Base-by-base conservation (phyloP, 2,329 filamentous ascomycete species). In the Tolypocladium album region DNA sequence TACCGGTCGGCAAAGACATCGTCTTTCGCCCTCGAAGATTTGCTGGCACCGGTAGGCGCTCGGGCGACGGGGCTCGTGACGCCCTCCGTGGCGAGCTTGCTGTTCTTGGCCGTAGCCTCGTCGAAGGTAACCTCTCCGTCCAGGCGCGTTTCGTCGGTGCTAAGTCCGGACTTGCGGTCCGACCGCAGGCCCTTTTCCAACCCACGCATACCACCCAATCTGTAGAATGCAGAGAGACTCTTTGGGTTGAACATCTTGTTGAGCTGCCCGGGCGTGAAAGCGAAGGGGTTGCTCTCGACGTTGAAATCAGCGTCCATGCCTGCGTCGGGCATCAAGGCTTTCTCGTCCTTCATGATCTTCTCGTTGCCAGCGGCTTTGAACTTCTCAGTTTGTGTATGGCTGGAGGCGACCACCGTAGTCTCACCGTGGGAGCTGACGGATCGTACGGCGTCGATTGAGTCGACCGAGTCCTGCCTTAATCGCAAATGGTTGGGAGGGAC, bases 201-300 rank as follows among this genome's bases (percentile, higher is more conserved):
- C 0, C 92, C 92, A 22, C 74, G 75, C 20, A 96, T 73, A 31
- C 92, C 92, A 56, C 92, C 92, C 6, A 97, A 72, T 17, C 87
- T 87, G 68, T 88, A 89, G 66, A 93, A 96, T 0, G 92, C 92
- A 15, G 87, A 79, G 61, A 96, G 75, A 62, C 86, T 95, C 77
- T 96, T 96, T 4, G 92, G 92, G 70, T 95, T 94, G 63, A 93
- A 85, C 76, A 96, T 82, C 73, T 96, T 96, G 67, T 86, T 88
- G 63, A 97, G 79, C 69, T 95, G 87, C 17, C 92, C 92, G 3
- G 89, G 89, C 2, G 86, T 85, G 70, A 91, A 96, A 20, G 90
- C 92, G 68, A 96, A 96, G 0, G 88, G 88, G 70, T 94, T 96
- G 70, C 91, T 79, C 7, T 87, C 81, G 13, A 93, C 86, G 17